A percentile compares a stretch with the other conserved stretches of the same genome.
Conservation (phyloP, 148 eudicot species). For the Selenicereus undatus region DNA sequence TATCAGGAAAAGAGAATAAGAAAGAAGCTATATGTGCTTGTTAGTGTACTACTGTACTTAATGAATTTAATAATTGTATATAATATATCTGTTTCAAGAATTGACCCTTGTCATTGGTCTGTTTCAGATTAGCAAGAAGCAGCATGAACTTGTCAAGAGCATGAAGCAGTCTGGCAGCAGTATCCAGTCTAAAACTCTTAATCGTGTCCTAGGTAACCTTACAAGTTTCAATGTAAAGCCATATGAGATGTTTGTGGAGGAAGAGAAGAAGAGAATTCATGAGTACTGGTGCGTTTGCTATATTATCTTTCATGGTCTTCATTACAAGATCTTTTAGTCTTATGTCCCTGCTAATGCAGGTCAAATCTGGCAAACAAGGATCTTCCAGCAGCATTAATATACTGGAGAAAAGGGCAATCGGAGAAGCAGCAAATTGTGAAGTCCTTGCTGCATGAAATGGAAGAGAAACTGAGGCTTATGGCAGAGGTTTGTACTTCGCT, state of each 20-base stretch:
- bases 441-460: slow-evolving; percentile 56
- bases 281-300: slow-evolving; percentile 59
- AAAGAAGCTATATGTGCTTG: too few species aligned
- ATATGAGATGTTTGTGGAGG: slow-evolving; percentile 83
- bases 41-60: neutral
- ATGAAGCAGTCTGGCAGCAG: slow-evolving; percentile 78
- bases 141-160: slow-evolving; percentile 78
- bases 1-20: too few species aligned
- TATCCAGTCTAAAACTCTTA: slow-evolving; percentile 70
- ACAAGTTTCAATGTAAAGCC: slow-evolving; percentile 67
- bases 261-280: slow-evolving; percentile 73
- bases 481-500: slow-evolving; percentile 39
- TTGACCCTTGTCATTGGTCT: slow-evolving; percentile 18
- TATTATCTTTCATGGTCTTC: neutral
- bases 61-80: neutral
- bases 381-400: slow-evolving; percentile 51
- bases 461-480: slow-evolving; percentile 41
- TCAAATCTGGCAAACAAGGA: slow-evolving; percentile 59
- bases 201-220: slow-evolving; percentile 73
- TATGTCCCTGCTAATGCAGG: slow-evolving; percentile 39
- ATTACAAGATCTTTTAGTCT: slow-evolving; percentile 11
- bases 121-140: slow-evolving; percentile 82
- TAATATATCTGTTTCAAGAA: neutral
- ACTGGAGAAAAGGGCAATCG: slow-evolving; percentile 44
- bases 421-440: slow-evolving; percentile 33